These are phyloP conservation scores for Blastocystis sp. DNA, from an alignment of 352 stramenopile genomes.

Conservation along the genomic window DNA sequence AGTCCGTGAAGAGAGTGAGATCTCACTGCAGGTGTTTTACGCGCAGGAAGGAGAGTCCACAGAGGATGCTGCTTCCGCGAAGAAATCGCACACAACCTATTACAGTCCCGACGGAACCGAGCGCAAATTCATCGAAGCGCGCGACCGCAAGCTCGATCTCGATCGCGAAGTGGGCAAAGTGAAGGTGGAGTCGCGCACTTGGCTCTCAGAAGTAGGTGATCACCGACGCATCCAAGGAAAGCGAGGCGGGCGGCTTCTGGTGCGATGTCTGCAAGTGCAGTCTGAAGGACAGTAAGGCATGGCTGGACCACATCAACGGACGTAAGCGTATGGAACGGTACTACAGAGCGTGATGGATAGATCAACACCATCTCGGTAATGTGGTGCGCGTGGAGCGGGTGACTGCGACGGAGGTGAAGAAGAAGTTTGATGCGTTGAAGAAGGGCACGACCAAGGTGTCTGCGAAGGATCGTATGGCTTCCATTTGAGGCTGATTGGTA, in stretches of 20 bases:
- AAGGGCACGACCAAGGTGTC: slow-evolving; percentile 85
- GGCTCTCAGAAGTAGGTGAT: slow-evolving; percentile 79
- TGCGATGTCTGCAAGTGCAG: slow-evolving; percentile 89
- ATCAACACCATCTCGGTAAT: slow-evolving; percentile 86
- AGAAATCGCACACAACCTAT: slow-evolving; percentile 54
- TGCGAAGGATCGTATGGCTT: slow-evolving; percentile 79
- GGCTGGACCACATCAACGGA: slow-evolving; percentile 92
- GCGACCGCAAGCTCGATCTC: slow-evolving; percentile 80
- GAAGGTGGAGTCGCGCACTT: neutral
- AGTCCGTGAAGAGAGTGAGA: slow-evolving; percentile 40
- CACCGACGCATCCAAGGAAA: slow-evolving; percentile 82
- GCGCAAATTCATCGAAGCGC: slow-evolving; percentile 76
- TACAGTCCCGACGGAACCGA: slow-evolving; percentile 48
- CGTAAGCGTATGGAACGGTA: slow-evolving; percentile 84
- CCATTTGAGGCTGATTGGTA: slow-evolving; percentile 69
- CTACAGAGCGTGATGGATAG: slow-evolving; percentile 76
- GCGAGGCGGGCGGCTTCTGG: slow-evolving; percentile 85
- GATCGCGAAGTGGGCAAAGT: slow-evolving; percentile 84
- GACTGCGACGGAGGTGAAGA: slow-evolving; percentile 27
- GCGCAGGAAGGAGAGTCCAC: neutral
- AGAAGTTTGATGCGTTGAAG: slow-evolving; percentile 78
- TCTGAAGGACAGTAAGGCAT: slow-evolving; percentile 89
- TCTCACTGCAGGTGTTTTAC: neutral
- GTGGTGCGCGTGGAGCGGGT: slow-evolving; percentile 86
- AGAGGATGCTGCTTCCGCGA: neutral